phyloP scores from a whole-genome alignment of 129 eudicot species.

The Oenanthe sinensis region DNA sequence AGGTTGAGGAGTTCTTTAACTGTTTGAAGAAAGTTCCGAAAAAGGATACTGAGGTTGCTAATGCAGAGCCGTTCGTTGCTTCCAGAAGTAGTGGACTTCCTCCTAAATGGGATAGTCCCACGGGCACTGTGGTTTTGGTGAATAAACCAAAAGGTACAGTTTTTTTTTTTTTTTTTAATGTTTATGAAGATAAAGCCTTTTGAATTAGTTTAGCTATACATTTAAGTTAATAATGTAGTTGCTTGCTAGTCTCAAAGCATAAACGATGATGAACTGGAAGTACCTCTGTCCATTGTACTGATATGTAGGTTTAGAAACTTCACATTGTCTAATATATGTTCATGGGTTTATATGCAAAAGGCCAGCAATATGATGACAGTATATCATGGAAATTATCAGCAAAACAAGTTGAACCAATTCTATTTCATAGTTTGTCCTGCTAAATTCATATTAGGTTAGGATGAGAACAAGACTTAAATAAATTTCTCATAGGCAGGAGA shows the following conservation, averaged over 20 bases:
- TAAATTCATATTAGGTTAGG: background rate
- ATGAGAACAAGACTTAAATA: background rate
- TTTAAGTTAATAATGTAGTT: background rate
- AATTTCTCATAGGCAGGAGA: background rate
- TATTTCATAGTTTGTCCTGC: background rate
- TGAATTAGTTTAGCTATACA: background rate
- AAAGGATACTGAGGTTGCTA: slow-evolving; percentile 23
- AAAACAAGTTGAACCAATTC: background rate
- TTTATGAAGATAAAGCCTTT: background rate
- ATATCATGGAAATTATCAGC: background rate
- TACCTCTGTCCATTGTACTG: background rate
- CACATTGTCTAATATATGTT: background rate
- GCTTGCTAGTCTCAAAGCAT: background rate
- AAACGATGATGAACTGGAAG: background rate
- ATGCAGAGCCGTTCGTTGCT: slow-evolving; percentile 54
- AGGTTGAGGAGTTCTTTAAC: slow-evolving; percentile 93
- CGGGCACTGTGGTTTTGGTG: slow-evolving; percentile 73
- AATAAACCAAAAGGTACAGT: slow-evolving; percentile 85
- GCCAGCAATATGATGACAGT: background rate
- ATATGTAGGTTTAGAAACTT: background rate
- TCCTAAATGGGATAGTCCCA: slow-evolving; percentile 72
- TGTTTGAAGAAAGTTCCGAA: slow-evolving; percentile 86
- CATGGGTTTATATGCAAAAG: background rate
- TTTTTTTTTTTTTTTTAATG: background rate
- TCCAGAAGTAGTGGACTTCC: slow-evolving; percentile 81